Conservation (phyloP, 306 rosid genomes). For the Cucurbita argyrosperma region DNA sequence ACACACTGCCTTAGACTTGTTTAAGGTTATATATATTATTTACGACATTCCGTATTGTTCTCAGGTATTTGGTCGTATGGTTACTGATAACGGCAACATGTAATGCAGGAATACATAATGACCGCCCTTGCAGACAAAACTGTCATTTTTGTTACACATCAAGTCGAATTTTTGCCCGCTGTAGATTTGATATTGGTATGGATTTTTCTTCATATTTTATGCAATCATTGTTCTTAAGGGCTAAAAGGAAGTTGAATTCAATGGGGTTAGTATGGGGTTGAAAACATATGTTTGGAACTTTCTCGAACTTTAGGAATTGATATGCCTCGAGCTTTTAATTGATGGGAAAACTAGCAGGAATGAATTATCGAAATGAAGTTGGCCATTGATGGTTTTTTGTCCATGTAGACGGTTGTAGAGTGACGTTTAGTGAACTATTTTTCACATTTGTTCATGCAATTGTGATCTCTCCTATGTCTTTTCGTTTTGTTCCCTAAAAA, state of each 20-base stretch:
- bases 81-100: background rate
- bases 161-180: conserved; percentile 93
- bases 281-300: background rate
- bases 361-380: background rate
- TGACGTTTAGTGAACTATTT: background rate
- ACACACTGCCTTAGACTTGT: conserved; percentile 78
- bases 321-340: background rate
- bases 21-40: conserved; percentile 37
- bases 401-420: background rate
- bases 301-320: background rate
- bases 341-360: background rate
- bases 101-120: conserved; percentile 88
- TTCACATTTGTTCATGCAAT: background rate
- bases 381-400: background rate
- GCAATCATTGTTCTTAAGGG: conserved; percentile 8
- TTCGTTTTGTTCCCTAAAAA: background rate
- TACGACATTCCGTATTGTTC: conserved; percentile 3
- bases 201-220: conserved; percentile 11
- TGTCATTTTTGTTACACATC: conserved; percentile 89
- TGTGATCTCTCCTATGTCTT: background rate
- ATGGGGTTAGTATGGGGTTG: background rate
- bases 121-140: conserved; percentile 77
- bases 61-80: background rate
- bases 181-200: conserved; percentile 92
- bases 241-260: background rate